Evolutionary conservation across 2,329 filamentous ascomycete species (phyloP).

Genomic region (Fusarium caatingaense): DNA sequence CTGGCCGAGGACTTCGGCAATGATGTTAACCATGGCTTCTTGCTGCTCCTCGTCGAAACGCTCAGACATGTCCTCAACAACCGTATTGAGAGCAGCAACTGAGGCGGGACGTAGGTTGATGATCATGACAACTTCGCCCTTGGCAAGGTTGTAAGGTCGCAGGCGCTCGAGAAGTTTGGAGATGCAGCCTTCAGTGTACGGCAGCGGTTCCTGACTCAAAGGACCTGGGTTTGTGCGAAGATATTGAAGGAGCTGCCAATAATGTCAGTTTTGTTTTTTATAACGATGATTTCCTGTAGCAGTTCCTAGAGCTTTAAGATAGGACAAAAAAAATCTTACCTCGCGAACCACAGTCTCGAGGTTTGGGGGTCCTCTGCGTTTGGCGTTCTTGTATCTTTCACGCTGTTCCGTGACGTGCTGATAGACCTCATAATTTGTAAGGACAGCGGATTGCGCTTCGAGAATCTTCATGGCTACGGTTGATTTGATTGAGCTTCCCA

Average conservation of each 20-base stretch:
- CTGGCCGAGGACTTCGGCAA: slow-evolving; percentile 68
- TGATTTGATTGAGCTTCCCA: background rate
- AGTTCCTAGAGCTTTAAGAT: background rate
- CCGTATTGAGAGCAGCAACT: slow-evolving; percentile 67
- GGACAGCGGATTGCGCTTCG: slow-evolving; percentile 74
- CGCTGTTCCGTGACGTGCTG: slow-evolving; percentile 70
- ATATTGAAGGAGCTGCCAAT: slow-evolving; percentile 68
- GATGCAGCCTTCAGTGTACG: slow-evolving; percentile 66
- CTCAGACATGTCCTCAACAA: slow-evolving; percentile 73
- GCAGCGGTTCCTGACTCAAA: slow-evolving; percentile 64
- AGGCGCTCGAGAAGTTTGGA: slow-evolving; percentile 65
- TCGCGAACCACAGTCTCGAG: slow-evolving; percentile 72
- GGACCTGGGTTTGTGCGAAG: slow-evolving; percentile 66
- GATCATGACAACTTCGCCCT: slow-evolving; percentile 76
- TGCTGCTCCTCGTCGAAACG: slow-evolving; percentile 71
- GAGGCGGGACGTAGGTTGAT: slow-evolving; percentile 72
- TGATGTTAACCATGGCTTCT: slow-evolving; percentile 65
- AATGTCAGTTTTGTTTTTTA: slow-evolving; percentile 12
- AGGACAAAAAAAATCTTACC: slow-evolving; percentile 56
- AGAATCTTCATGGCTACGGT: slow-evolving; percentile 71
- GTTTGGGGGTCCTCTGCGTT: slow-evolving; percentile 66
- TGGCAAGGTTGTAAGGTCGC: slow-evolving; percentile 69
- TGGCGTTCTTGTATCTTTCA: slow-evolving; percentile 61
- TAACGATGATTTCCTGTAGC: background rate
- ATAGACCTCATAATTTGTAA: slow-evolving; percentile 81